Conservation (phyloP, 2,329 filamentous ascomycete genomes). For the Trichoderma afroharzianum region DNA sequence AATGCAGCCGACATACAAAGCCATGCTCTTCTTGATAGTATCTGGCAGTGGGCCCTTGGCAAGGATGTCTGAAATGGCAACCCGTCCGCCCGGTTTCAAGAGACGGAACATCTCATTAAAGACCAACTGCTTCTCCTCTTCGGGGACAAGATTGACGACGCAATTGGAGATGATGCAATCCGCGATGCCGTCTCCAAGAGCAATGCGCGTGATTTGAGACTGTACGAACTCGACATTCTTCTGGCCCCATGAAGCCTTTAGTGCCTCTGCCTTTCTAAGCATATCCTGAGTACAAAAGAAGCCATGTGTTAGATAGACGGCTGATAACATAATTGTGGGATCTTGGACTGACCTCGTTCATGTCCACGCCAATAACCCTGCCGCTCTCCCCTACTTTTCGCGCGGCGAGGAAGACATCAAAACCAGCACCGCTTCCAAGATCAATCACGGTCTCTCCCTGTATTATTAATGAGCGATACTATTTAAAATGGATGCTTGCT, state of each 20-base stretch:
- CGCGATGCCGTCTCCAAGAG: constrained; percentile 42
- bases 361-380: constrained; percentile 54
- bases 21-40: constrained; percentile 45
- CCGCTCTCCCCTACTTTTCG: constrained; percentile 46
- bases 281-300: constrained; percentile 40
- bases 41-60: constrained; percentile 46
- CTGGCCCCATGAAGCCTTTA: constrained; percentile 36
- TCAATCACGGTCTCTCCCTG: constrained; percentile 55
- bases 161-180: constrained; percentile 60
- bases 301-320: neutral
- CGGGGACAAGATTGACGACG: constrained; percentile 57
- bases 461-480: neutral
- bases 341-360: constrained; percentile 48
- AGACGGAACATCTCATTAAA: constrained; percentile 58
- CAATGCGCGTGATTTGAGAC: constrained; percentile 48
- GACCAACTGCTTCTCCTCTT: constrained; percentile 47
- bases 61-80: constrained; percentile 60
- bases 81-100: constrained; percentile 52
- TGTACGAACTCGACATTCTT: constrained; percentile 51
- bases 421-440: constrained; percentile 54
- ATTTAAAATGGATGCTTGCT: neutral
- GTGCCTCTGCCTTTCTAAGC: constrained; percentile 47
- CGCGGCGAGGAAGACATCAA: constrained; percentile 55
- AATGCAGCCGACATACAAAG: constrained; percentile 58
- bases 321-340: neutral